phyloP scores from a whole-genome alignment of 192 early-diverging fungal genomes.

The Linnemannia schmuckeri region DNA sequence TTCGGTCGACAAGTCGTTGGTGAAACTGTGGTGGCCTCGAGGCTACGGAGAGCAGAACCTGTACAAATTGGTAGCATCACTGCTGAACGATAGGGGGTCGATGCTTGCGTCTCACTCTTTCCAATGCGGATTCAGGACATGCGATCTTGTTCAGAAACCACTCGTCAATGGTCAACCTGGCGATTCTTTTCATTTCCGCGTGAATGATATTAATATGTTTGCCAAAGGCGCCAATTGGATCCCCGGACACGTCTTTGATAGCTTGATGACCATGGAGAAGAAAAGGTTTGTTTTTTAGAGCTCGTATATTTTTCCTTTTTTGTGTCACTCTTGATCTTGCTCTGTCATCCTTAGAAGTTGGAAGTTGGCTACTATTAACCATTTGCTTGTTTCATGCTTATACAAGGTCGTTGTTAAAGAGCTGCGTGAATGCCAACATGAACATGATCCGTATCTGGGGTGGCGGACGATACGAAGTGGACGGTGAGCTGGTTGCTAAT shows the following conservation, averaged over 20 bases:
- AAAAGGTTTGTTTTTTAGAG: slow-evolving; percentile 20
- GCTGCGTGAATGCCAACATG: slow-evolving; percentile 60
- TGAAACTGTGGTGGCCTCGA: slow-evolving; percentile 39
- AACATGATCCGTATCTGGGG: slow-evolving; percentile 76
- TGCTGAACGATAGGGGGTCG: background rate
- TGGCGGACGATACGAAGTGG: slow-evolving; percentile 60
- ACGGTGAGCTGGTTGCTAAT: slow-evolving; percentile 14
- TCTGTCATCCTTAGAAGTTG: background rate
- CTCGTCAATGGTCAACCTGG: slow-evolving; percentile 24
- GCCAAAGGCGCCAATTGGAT: slow-evolving; percentile 72
- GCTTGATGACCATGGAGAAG: slow-evolving; percentile 23
- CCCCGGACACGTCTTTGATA: slow-evolving; percentile 67
- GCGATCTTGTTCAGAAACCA: slow-evolving; percentile 52
- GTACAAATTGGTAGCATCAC: background rate
- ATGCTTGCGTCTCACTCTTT: slow-evolving; percentile 9
- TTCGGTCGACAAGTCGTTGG: background rate
- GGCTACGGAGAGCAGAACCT: slow-evolving; percentile 25
- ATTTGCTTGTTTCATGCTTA: background rate
- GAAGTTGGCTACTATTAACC: background rate
- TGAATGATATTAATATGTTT: slow-evolving; percentile 64
- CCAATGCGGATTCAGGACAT: slow-evolving; percentile 50
- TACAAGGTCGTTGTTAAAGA: slow-evolving; percentile 38
- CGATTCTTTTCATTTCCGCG: slow-evolving; percentile 60
- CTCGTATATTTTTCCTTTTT: background rate
- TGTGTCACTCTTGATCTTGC: background rate